Evolutionary conservation across 192 early-diverging fungal species (phyloP), one percentile per base, ranked within the genome.

Genomic region (Coemansia sp.): DNA sequence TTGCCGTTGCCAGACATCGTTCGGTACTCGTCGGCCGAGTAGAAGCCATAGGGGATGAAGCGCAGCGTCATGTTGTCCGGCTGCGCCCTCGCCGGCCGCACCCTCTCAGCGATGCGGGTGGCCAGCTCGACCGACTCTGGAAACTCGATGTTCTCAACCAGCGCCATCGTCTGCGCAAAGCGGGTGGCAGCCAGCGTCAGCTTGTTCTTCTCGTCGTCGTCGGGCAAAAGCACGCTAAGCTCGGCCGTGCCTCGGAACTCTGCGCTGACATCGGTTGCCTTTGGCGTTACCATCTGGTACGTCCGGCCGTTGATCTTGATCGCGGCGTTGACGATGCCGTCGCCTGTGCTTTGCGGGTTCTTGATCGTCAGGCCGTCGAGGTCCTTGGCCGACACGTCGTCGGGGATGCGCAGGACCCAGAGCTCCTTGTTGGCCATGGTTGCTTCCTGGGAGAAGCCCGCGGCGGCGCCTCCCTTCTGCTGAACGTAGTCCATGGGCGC

Each of bases 1-100:
- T n/a, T n/a, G n/a, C n/a, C n/a, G n/a, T n/a, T n/a, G n/a, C n/a
- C n/a, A n/a, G 27, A 10, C 57, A 45, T 36, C 24, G 25, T 27
- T 1, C 29, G 22, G 52, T 80, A 74, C 36, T 80, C 77, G 16
- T 80, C 68, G 3, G 77, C 77, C 2, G 77, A 80, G 55, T 68
- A 80, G 53, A 74, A 80, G 16, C 77, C 77, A 27, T 65, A 80
- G 16, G 77, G 76, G 29, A 80, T 62, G 61, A 80, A 80, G 45
- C 45, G 58, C 59, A 80, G 25, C 51, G 74, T 66, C 77, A 80
- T 80, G 32, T 74, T 68, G 22, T 70, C 77, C 8, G 72, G 77
- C 68, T 80, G 77, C 13, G 55, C 57, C 6, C 77, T 59, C 0
- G 32, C 29, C 11, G 68, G 61, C 18, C 48, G 64, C 14, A 62